These are phyloP conservation scores for Colletotrichum plurivorum DNA, from an alignment of 2,329 filamentous ascomycete genomes.

Conservation along the genomic window DNA sequence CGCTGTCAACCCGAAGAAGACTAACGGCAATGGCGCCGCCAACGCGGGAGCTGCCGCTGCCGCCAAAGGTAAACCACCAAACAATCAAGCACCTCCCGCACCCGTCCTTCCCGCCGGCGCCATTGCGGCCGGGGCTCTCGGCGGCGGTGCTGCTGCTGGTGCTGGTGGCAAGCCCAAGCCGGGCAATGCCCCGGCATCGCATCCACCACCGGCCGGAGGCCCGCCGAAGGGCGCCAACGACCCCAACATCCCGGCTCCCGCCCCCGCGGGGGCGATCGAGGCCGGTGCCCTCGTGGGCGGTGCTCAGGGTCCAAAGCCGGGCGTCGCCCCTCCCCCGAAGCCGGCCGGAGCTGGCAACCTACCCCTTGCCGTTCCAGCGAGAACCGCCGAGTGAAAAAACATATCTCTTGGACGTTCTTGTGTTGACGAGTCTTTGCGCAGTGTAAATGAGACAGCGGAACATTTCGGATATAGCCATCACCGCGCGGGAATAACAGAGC, in stretches of 20 bases:
- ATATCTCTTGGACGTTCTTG: not conserved
- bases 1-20: constrained; percentile 12
- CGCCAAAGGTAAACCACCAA: constrained; percentile 27
- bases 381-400: constrained; percentile 3
- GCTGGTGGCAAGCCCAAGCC: constrained; percentile 13
- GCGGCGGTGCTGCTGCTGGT: constrained; percentile 14
- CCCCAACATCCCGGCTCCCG: constrained; percentile 16
- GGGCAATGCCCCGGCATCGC: constrained; percentile 1
- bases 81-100: constrained; percentile 15
- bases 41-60: constrained; percentile 16
- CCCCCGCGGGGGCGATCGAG: constrained; percentile 19
- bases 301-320: constrained; percentile 16
- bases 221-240: not conserved
- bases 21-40: constrained; percentile 6
- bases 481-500: not conserved
- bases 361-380: constrained; percentile 29
- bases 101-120: constrained; percentile 9
- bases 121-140: not conserved
- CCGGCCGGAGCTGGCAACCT: not conserved
- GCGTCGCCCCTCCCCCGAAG: constrained; percentile 13
- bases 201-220: not conserved
- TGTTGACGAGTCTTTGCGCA: constrained; percentile 34
- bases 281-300: constrained; percentile 23
- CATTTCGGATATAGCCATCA: constrained; percentile 4
- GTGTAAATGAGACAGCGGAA: constrained; percentile 13